Base-by-base conservation (phyloP, 2,329 filamentous ascomycete genomes). In the Epichloe amarillans region DNA sequence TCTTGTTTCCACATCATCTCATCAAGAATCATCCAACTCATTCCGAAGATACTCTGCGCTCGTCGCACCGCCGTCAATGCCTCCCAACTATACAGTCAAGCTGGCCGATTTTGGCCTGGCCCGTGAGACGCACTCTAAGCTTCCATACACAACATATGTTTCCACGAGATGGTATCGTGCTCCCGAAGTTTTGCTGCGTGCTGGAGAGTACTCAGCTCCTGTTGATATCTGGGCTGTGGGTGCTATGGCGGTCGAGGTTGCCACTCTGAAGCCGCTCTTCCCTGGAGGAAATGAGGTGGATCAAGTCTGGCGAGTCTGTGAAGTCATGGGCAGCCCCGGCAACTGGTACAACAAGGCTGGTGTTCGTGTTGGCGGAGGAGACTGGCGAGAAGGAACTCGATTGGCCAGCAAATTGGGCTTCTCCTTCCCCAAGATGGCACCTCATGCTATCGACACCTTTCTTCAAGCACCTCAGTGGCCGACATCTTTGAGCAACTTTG, bases 221-320 rank as follows among this genome's bases (percentile, higher is more conserved):
- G 93, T 98, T 3, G 93, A 98, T 63, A 97, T 98, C 60, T 98
- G 93, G 93, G 93, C 93, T 1, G 82, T 98, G 41, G 93, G 93
- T 61, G 93, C 93, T 19, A 98, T 98, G 93, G 93, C 93, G 6
- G 93, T 98, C 11, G 93, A 98, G 66, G 86, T 98, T 55, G 93
- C 93, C 26, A 98, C 93, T 0, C 67, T 98, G 52, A 98, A 97
- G 72, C 93, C 93, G 17, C 73, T 98, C 11, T 98, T 98, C 74
- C 93, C 93, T 11, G 93, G 93, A 60, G 88, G 89, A 62, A 98
- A 98, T 64, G 93, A 98, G 71, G 93, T 98, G 1, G 93, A 98
- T 60, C 93, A 98, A 67, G 93, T 98, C 2, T 98, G 93, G 93
- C 84, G 93, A 58, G 88, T 98, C 0, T 98, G 93, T 64, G 93